Base-by-base conservation (phyloP, 176 grass and related monocot species). In the Otatea glauca region DNA sequence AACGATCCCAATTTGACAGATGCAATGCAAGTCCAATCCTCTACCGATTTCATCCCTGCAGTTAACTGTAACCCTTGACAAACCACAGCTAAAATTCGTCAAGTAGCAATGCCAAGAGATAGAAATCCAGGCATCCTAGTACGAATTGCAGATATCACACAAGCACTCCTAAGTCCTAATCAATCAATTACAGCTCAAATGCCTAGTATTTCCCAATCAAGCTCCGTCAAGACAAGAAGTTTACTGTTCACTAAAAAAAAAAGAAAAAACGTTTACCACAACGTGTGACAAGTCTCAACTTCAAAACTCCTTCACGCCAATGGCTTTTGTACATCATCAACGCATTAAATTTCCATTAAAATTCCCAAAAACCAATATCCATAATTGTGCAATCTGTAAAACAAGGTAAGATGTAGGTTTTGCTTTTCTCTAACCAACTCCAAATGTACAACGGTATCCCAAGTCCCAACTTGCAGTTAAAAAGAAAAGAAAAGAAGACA, bases 51-150 rank as follows among this genome's bases (percentile, higher is more conserved):
- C 75, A 44, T 76, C 21, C 53, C 68, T 41, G 39, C 24, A 79
- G 16, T 54, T 56, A 79, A 73, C 50, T 68, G 68, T 41, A 74
- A 59, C 6, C 39, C 68, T 41, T 51, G 42, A 81, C 6, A 81
- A 81, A 37, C 17, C 68, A 42, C 63, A 80, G 53, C 16, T 76
- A 58, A 76, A 89, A 10, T 29, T 72, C 47, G 12, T n/a, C 7
- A 14, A 59, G 58, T 37, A 35, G 63, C 64, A 77, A 0, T 17
- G 17, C 17, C 7, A 67, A 47, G 62, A n/a, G 0, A 37, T 5
- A 79, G 58, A 67, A 41, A 72, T 34, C 39, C 23, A 15, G 2
- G 14, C 13, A 74, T 51, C 70, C 64, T 18, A 37, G 11, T 65
- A 65, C 25, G 32, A 60, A 9, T 58, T 68, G 66, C 23, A 55